phyloP scores from a whole-genome alignment of 768 basidiomycete genomes.

The Boletus sp. region DNA sequence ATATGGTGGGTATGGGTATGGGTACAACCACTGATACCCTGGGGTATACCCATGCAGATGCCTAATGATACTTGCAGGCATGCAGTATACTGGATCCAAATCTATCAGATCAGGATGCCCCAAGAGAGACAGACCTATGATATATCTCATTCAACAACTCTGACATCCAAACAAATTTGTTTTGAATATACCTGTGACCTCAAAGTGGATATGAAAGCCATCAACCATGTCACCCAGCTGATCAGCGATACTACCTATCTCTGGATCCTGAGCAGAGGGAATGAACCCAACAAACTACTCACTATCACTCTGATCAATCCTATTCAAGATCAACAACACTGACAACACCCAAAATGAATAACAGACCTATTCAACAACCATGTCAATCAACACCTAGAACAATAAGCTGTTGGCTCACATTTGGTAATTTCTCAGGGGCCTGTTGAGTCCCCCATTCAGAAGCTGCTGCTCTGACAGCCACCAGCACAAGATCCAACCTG shows the following conservation, averaged over 20 bases:
- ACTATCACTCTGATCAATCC: conserved; percentile 69
- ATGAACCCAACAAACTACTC: too few relatives aligned
- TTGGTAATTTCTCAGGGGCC: conserved; percentile 95
- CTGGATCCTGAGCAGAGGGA: too few relatives aligned
- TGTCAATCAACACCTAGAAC: background rate
- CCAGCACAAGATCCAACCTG: too few relatives aligned
- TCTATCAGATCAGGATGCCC: conserved; percentile 83
- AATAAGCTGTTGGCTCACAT: conserved; percentile 51
- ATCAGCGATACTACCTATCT: too few relatives aligned
- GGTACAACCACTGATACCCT: too few relatives aligned
- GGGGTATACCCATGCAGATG: too few relatives aligned
- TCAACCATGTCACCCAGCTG: conserved; percentile 29
- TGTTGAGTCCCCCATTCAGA: conserved; percentile 91
- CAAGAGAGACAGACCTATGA: conserved; percentile 72
- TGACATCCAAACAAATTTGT: too few relatives aligned
- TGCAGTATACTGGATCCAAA: conserved; percentile 94
- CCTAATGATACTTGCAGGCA: conserved; percentile 84
- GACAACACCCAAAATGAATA: conserved; percentile 98
- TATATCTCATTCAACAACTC: background rate
- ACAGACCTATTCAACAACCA: conserved; percentile 50
- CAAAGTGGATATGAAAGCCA: conserved; percentile 96
- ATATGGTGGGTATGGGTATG: too few relatives aligned
- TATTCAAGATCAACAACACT: conserved; percentile 77
- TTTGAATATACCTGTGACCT: conserved; percentile 25
- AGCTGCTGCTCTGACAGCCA: conserved; percentile 95